Conservation (phyloP, 2,329 filamentous ascomycete genomes). For the Neonectria coccinea region DNA sequence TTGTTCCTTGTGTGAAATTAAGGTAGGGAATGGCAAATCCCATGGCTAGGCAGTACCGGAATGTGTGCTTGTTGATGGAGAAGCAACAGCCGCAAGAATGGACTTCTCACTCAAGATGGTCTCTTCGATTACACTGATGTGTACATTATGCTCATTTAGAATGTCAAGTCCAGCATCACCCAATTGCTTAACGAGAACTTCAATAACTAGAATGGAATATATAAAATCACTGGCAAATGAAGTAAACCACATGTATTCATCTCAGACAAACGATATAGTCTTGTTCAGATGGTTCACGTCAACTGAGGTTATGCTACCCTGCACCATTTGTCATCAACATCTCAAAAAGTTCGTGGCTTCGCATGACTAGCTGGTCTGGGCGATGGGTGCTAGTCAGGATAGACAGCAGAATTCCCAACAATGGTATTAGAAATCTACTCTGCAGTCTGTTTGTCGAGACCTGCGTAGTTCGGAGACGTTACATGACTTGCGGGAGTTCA, state of each 20-base stretch:
- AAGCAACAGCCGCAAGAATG: not conserved
- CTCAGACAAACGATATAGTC: not conserved
- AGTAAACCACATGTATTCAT: too few relatives aligned
- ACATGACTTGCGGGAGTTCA: not conserved
- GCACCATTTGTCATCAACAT: not conserved
- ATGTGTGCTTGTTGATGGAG: not conserved
- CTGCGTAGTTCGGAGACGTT: not conserved
- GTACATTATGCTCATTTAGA: too few relatives aligned
- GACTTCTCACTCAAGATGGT: not conserved
- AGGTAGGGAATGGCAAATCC: not conserved
- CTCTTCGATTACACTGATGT: too few relatives aligned
- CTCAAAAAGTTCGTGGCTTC: not conserved
- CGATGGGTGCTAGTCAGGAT: not conserved
- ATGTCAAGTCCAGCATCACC: too few relatives aligned
- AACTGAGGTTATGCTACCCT: not conserved
- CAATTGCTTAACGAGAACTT: too few relatives aligned
- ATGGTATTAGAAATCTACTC: not conserved
- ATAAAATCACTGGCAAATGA: not conserved
- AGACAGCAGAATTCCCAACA: not conserved
- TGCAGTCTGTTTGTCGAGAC: not conserved
- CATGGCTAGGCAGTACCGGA: not conserved
- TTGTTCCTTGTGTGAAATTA: not conserved
- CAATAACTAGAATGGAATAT: not conserved
- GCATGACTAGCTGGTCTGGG: not conserved
- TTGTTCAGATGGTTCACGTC: not conserved